Evolutionary conservation across 1,284 basidiomycete genomes (phyloP).

Genomic region (Sphaerobolus stellatus): DNA sequence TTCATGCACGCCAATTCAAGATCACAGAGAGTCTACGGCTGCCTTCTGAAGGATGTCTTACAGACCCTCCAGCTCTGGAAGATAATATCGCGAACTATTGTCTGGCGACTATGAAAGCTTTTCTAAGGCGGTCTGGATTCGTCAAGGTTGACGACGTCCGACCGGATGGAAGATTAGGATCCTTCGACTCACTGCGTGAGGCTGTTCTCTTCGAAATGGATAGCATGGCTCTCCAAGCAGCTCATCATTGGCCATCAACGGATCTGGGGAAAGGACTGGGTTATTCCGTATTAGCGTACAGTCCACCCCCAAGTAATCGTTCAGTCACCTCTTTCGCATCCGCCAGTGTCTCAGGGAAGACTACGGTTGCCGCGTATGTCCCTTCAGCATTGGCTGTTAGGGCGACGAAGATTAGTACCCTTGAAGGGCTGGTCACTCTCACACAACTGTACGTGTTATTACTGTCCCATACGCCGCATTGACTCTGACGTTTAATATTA

Average conservation of each 20-base stretch:
- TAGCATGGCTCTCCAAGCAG: slow-evolving; percentile 4
- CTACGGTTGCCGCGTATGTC: slow-evolving; percentile 4
- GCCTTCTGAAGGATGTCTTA: slow-evolving; percentile 43
- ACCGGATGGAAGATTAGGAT: slow-evolving; percentile 61
- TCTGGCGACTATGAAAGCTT: slow-evolving; percentile 78
- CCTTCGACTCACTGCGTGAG: slow-evolving; percentile 69
- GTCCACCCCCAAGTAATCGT: neutral
- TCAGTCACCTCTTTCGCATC: slow-evolving; percentile 3
- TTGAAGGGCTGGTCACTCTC: neutral
- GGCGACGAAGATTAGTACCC: neutral
- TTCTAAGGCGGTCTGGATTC: slow-evolving; percentile 72
- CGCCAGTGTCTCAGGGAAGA: neutral
- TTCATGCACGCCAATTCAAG: neutral
- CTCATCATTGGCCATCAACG: slow-evolving; percentile 1
- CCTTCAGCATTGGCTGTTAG: slow-evolving; percentile 9
- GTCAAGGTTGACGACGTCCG: slow-evolving; percentile 55
- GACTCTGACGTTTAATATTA: neutral
- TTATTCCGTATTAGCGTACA: neutral
- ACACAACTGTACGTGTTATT: slow-evolving; percentile 6
- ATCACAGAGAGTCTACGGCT: slow-evolving; percentile 15
- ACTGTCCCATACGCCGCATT: neutral
- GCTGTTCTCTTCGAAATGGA: slow-evolving; percentile 54
- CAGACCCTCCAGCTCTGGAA: slow-evolving; percentile 78
- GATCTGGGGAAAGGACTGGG: neutral
- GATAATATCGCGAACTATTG: slow-evolving; percentile 86